These are phyloP conservation scores for Suhomyces sp. DNA, from an alignment of 805 yeast species.

Conservation along the genomic window DNA sequence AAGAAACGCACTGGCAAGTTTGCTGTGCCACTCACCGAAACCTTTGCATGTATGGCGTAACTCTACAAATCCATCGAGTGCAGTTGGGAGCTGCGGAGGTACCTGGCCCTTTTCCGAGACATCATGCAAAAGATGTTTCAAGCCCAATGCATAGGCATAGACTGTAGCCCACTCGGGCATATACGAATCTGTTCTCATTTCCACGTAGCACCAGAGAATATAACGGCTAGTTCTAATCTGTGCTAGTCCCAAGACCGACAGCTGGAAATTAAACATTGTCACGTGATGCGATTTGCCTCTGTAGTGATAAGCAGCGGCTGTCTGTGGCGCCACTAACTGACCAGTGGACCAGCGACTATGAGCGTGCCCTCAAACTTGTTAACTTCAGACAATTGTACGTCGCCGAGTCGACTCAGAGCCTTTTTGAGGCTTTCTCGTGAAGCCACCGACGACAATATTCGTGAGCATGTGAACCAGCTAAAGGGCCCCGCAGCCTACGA, in stretches of 20 bases:
- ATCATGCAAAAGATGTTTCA: background rate
- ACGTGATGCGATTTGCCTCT: background rate
- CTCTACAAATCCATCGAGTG: background rate
- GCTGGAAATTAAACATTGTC: background rate
- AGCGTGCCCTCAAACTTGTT: constrained; percentile 12
- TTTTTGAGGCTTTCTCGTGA: constrained; percentile 38
- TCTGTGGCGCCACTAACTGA: background rate
- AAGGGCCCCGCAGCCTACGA: constrained; percentile 20
- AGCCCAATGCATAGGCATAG: background rate
- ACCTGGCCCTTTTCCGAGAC: background rate
- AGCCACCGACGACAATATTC: constrained; percentile 40
- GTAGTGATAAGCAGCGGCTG: background rate
- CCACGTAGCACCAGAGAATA: background rate
- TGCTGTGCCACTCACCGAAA: background rate
- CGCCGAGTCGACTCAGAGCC: constrained; percentile 33
- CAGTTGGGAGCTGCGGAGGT: background rate
- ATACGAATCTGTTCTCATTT: background rate
- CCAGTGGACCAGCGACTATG: background rate
- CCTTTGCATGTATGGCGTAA: background rate
- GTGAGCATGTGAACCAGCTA: constrained; percentile 36
- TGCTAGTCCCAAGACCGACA: background rate
- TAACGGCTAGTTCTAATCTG: background rate
- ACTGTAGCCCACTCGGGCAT: background rate
- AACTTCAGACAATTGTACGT: constrained; percentile 32
- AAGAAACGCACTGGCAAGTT: background rate